phyloP scores from a whole-genome alignment of 208 protist species.

The Angomonas desouzai region DNA sequence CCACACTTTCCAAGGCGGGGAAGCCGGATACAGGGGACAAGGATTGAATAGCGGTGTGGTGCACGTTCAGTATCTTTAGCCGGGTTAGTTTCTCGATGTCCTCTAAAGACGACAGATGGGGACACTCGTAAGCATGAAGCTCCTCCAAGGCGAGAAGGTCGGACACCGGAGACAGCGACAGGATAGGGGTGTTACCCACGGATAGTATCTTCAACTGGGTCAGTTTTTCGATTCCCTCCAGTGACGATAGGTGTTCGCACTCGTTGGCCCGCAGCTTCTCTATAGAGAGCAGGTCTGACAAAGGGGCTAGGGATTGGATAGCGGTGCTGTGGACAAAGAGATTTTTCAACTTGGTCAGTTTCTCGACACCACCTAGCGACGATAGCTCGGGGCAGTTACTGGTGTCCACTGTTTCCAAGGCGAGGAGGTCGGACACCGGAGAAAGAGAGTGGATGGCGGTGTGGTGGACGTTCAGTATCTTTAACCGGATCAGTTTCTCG shows the following conservation, averaged over 20 bases:
- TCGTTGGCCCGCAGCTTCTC: not conserved
- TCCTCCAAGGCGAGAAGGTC: not conserved
- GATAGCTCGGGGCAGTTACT: not conserved
- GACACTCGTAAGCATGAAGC: not conserved
- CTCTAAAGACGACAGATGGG: not conserved
- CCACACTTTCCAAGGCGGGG: not conserved
- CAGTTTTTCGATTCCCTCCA: not conserved
- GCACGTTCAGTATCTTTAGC: not conserved
- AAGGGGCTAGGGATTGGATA: not conserved
- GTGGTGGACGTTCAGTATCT: not conserved
- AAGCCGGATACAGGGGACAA: not conserved
- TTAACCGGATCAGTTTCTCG: not conserved
- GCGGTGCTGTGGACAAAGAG: not conserved
- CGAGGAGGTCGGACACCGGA: not conserved
- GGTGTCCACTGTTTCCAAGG: not conserved
- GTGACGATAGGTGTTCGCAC: not conserved
- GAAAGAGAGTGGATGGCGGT: not conserved
- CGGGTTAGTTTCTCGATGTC: not conserved
- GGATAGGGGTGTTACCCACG: not conserved
- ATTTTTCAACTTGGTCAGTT: not conserved
- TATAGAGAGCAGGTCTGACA: not conserved
- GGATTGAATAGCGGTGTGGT: not conserved
- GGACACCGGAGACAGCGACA: not conserved
- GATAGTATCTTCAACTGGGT: not conserved
- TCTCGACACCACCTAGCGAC: not conserved